Conservation (phyloP, 257 asterid genomes). For the Solanum acaule region DNA sequence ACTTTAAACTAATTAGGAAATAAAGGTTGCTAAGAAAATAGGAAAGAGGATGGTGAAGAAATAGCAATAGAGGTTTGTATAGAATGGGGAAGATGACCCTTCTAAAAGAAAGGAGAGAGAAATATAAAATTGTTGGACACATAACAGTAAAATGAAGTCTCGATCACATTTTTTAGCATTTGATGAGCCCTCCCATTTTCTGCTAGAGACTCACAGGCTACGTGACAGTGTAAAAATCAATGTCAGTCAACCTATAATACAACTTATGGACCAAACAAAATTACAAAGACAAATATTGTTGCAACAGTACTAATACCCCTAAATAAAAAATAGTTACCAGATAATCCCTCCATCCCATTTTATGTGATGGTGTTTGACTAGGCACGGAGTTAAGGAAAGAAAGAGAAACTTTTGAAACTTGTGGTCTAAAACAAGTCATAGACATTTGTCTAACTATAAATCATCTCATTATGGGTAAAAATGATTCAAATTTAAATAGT, state of each 20-base stretch:
- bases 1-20: not conserved
- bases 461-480: not conserved
- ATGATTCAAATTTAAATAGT: not conserved
- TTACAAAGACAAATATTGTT: not conserved
- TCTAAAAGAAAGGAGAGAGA: not conserved
- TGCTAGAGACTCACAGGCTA: not conserved
- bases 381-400: not conserved
- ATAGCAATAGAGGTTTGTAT: not conserved
- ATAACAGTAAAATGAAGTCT: not conserved
- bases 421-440: not conserved
- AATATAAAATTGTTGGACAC: not conserved
- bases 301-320: not conserved
- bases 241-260: not conserved
- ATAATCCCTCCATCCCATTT: not conserved
- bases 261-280: not conserved
- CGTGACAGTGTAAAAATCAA: not conserved
- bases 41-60: not conserved
- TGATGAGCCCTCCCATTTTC: not conserved
- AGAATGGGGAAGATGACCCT: not conserved
- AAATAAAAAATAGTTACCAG: not conserved
- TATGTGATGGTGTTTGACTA: not conserved
- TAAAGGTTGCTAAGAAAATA: not conserved
- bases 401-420: not conserved
- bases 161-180: not conserved
- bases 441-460: not conserved